phyloP scores from a whole-genome alignment of 352 stramenopile species.

The Globisporangium barbulae region DNA sequence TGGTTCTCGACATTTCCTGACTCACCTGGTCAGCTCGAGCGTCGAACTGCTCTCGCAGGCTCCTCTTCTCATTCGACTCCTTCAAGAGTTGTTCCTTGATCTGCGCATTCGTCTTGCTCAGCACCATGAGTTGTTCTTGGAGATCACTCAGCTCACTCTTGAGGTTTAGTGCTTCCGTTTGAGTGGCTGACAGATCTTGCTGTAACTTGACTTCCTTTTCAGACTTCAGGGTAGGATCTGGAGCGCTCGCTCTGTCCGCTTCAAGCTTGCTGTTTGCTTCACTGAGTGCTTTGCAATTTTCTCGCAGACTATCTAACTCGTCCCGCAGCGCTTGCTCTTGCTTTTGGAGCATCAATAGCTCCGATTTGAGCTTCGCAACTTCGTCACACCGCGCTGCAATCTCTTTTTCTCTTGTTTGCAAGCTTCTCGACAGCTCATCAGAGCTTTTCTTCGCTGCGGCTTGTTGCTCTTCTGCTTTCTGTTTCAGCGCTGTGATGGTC shows the following conservation, averaged over 20 bases:
- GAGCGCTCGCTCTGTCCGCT: not conserved
- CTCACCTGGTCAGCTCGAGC: slow-evolving; percentile 8
- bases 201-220: not conserved
- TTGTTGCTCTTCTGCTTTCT: slow-evolving; percentile 12
- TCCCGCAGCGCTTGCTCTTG: not conserved
- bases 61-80: slow-evolving; percentile 43
- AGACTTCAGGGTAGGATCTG: not conserved
- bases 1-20: slow-evolving; percentile 9
- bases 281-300: not conserved
- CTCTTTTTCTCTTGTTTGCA: slow-evolving; percentile 19
- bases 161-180: slow-evolving; percentile 14
- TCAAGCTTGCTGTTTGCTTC: not conserved
- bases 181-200: not conserved
- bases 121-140: slow-evolving; percentile 25
- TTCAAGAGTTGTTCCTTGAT: slow-evolving; percentile 41
- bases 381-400: slow-evolving; percentile 17
- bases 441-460: not conserved
- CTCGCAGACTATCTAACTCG: not conserved
- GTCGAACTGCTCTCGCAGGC: slow-evolving; percentile 29
- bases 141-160: slow-evolving; percentile 27
- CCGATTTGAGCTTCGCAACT: slow-evolving; percentile 5
- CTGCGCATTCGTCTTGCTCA: slow-evolving; percentile 29
- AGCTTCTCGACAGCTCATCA: slow-evolving; percentile 2
- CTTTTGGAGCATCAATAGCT: not conserved
- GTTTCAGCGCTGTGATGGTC: slow-evolving; percentile 8